Conservation (phyloP, 768 basidiomycete species). For the Pulveroboletus sp. region DNA sequence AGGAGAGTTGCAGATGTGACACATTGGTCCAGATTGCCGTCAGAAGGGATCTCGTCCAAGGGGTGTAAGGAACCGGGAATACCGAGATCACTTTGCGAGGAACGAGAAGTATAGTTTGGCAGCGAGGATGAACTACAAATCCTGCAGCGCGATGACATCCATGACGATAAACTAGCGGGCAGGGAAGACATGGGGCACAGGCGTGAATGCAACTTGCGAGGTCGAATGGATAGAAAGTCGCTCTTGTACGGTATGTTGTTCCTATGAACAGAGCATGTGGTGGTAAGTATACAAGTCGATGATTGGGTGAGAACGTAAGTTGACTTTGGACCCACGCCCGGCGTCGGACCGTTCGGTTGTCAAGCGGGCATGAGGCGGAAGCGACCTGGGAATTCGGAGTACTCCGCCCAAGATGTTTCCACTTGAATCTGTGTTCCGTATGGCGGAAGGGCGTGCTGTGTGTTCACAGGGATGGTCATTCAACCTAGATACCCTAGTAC, state of each 20-base stretch:
- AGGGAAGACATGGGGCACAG: not conserved
- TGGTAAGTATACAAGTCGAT: conserved; percentile 24
- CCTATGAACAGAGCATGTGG: conserved; percentile 2
- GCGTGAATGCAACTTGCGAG: conserved; percentile 1
- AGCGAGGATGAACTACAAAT: conserved; percentile 15
- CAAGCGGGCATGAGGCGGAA: conserved; percentile 9
- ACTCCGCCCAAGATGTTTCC: not conserved
- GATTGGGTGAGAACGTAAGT: conserved; percentile 25
- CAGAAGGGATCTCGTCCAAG: conserved; percentile 9
- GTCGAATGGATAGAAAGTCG: conserved; percentile 8
- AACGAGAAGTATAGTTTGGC: not conserved
- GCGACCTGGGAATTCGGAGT: conserved; percentile 8
- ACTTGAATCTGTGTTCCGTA: too few relatives aligned
- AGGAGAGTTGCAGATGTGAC: conserved; percentile 22
- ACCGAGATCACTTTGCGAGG: conserved; percentile 1
- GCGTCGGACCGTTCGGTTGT: conserved; percentile 24
- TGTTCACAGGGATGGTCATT: not conserved
- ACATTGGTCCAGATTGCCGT: conserved; percentile 16
- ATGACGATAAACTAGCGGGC: conserved; percentile 5
- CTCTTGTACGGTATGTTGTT: conserved; percentile 17
- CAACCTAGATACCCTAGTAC: too few relatives aligned
- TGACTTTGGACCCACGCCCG: conserved; percentile 15
- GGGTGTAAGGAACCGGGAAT: conserved; percentile 4
- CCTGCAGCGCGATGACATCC: conserved; percentile 1
- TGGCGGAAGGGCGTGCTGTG: too few relatives aligned